Evolutionary conservation across 1,284 basidiomycete species (phyloP).

Genomic region (Cystobasidium slooffiae): DNA sequence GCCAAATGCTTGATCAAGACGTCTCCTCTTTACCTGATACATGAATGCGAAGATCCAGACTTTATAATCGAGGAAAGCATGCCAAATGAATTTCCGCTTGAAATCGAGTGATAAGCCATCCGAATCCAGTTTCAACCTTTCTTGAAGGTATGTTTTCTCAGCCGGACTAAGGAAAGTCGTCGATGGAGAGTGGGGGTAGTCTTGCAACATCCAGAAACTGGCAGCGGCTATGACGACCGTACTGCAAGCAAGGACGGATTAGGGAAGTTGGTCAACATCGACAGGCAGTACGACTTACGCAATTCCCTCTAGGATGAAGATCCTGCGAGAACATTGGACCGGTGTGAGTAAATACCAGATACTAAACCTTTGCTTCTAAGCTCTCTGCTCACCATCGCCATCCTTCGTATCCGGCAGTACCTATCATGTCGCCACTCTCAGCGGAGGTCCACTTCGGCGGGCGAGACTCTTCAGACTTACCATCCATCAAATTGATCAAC

Average conservation of each 20-base stretch:
- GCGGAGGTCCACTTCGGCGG: not conserved
- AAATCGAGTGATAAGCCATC: slow-evolving; percentile 72
- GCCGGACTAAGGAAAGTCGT: slow-evolving; percentile 73
- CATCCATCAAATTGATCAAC: slow-evolving; percentile 58
- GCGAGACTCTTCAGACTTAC: slow-evolving; percentile 25
- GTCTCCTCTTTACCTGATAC: slow-evolving; percentile 7
- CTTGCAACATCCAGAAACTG: slow-evolving; percentile 76
- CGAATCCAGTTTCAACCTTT: slow-evolving; percentile 69
- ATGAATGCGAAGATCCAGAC: slow-evolving; percentile 63
- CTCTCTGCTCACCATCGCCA: slow-evolving; percentile 51
- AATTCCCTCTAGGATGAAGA: slow-evolving; percentile 38
- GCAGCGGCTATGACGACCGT: slow-evolving; percentile 68
- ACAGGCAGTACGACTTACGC: slow-evolving; percentile 58
- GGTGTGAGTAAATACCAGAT: not conserved
- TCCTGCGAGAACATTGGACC: slow-evolving; percentile 1
- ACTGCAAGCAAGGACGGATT: not conserved
- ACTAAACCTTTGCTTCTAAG: not conserved
- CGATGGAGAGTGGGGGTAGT: slow-evolving; percentile 71
- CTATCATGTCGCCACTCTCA: slow-evolving; percentile 28
- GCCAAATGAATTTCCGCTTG: slow-evolving; percentile 66
- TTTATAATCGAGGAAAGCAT: slow-evolving; percentile 72
- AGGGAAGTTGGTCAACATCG: not conserved
- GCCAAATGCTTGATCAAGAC: not conserved
- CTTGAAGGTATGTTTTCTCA: slow-evolving; percentile 70
- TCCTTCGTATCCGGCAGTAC: slow-evolving; percentile 54